Evolutionary conservation across 2,329 filamentous ascomycete genomes (phyloP).

Genomic region (Pseudogymnoascus sp.): DNA sequence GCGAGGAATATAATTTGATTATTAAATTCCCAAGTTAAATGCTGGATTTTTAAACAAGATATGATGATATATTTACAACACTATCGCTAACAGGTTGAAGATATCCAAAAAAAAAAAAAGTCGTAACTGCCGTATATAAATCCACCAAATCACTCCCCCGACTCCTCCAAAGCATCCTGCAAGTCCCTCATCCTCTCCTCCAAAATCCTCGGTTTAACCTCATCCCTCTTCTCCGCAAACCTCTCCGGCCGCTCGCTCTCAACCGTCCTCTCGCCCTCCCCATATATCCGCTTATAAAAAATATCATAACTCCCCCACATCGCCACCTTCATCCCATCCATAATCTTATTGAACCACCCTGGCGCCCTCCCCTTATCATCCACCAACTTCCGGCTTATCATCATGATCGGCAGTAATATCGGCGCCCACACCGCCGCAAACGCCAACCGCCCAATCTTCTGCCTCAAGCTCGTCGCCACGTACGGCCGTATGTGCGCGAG

Average conservation of each 20-base stretch:
- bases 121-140: background rate
- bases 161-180: background rate
- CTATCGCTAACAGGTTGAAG: background rate
- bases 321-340: slow-evolving; percentile 45
- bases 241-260: slow-evolving; percentile 18
- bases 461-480: slow-evolving; percentile 57
- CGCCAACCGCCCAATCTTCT: slow-evolving; percentile 57
- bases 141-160: background rate
- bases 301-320: slow-evolving; percentile 61
- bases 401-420: slow-evolving; percentile 46
- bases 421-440: slow-evolving; percentile 57
- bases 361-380: slow-evolving; percentile 64
- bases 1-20: background rate
- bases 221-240: slow-evolving; percentile 12
- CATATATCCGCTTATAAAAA: slow-evolving; percentile 62
- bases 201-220: background rate
- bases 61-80: background rate
- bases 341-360: slow-evolving; percentile 52
- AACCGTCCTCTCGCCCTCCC: slow-evolving; percentile 70
- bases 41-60: background rate
- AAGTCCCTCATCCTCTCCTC: background rate
- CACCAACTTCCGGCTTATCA: slow-evolving; percentile 42
- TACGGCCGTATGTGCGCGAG: slow-evolving; percentile 65
- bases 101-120: background rate
- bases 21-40: background rate